Evolutionary conservation across 2,329 filamentous ascomycete genomes (phyloP).

Genomic region (Akanthomyces lecanii): DNA sequence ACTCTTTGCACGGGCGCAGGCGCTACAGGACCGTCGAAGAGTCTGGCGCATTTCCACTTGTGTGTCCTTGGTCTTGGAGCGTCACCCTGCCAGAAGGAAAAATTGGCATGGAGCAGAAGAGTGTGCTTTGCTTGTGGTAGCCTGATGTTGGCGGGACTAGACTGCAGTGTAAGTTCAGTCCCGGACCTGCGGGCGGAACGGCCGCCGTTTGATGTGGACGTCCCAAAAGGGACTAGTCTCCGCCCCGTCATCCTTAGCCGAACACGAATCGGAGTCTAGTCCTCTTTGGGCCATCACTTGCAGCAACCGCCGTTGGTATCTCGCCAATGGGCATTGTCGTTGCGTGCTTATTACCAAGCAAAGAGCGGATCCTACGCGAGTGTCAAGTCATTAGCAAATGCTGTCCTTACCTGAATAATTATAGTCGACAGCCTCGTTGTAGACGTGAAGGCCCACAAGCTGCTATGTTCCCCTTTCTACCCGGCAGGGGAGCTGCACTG

Average conservation of each 20-base stretch:
- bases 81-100: not conserved
- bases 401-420: not conserved
- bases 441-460: not conserved
- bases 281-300: not conserved
- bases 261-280: slow-evolving; percentile 15
- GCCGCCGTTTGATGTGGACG: not conserved
- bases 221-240: slow-evolving; percentile 12
- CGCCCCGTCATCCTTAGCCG: not conserved
- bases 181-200: not conserved
- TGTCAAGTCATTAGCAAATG: not conserved
- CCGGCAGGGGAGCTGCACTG: not conserved
- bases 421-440: not conserved
- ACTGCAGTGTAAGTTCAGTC: slow-evolving; percentile 7
- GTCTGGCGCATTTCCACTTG: slow-evolving; percentile 44
- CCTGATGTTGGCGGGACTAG: not conserved
- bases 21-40: slow-evolving; percentile 53
- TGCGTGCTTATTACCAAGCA: not conserved
- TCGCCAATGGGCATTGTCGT: not conserved
- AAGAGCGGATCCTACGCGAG: not conserved
- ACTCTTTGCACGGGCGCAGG: slow-evolving; percentile 53
- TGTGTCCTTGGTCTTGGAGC: not conserved
- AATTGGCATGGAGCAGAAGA: not conserved
- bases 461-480: not conserved
- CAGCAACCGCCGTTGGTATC: not conserved
- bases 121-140: not conserved